phyloP scores from a whole-genome alignment of 192 early-diverging fungal genomes.

The Umbelopsis ramanniana region DNA sequence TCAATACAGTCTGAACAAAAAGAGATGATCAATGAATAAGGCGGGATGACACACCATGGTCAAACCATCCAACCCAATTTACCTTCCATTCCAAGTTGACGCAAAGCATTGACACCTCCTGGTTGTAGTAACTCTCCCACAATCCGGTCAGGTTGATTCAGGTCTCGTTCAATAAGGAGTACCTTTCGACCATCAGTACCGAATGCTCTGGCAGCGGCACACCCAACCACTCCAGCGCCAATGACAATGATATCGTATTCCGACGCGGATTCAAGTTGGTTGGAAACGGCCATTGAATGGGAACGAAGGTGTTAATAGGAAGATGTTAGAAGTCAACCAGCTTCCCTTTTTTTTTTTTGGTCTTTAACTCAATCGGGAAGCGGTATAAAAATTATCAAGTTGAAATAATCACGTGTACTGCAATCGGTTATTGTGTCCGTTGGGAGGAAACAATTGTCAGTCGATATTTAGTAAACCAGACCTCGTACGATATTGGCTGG shows the following conservation, averaged over 20 bases:
- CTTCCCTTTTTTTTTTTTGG: not conserved
- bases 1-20: slow-evolving; percentile 65
- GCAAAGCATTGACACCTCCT: slow-evolving; percentile 84
- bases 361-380: not conserved
- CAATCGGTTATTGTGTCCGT: not conserved
- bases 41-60: slow-evolving; percentile 18
- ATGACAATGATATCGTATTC: slow-evolving; percentile 84
- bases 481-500: not conserved
- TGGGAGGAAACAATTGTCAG: not conserved
- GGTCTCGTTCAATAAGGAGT: slow-evolving; percentile 81
- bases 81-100: slow-evolving; percentile 74
- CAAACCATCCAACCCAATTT: not conserved
- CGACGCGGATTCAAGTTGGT: slow-evolving; percentile 7
- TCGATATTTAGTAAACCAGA: not conserved
- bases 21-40: not conserved
- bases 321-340: not conserved
- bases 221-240: slow-evolving; percentile 94
- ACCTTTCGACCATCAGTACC: slow-evolving; percentile 75
- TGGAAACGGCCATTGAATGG: slow-evolving; percentile 4
- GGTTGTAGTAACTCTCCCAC: slow-evolving; percentile 98
- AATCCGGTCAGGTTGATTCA: slow-evolving; percentile 94
- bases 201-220: slow-evolving; percentile 81
- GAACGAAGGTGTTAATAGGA: not conserved
- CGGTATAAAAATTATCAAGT: not conserved
- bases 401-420: not conserved